Evolutionary conservation across 2,329 filamentous ascomycete species (phyloP).

Genomic region (Apiospora sp.): DNA sequence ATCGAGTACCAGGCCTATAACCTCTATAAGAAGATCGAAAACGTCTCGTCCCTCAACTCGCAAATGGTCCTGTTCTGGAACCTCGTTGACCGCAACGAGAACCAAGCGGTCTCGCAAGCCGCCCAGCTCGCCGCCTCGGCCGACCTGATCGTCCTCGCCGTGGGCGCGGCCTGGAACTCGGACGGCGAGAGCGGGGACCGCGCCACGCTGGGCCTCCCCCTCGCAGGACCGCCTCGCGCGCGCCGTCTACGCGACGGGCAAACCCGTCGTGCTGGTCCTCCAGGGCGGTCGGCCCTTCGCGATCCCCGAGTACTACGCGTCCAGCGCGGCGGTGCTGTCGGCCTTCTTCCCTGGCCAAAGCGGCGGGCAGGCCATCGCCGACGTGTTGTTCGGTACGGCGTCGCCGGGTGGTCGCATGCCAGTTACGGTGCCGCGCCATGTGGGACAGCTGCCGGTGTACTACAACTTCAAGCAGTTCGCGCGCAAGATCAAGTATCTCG

Average conservation of each 20-base stretch:
- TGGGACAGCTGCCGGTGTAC: slow-evolving; percentile 46
- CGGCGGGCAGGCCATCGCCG: slow-evolving; percentile 46
- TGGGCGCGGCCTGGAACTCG: slow-evolving; percentile 54
- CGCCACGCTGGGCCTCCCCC: slow-evolving; percentile 45
- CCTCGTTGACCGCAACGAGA: slow-evolving; percentile 46
- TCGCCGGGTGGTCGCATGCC: slow-evolving; percentile 46
- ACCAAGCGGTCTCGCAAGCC: slow-evolving; percentile 41
- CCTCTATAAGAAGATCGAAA: slow-evolving; percentile 47
- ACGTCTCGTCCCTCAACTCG: slow-evolving; percentile 50
- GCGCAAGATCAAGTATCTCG: slow-evolving; percentile 40
- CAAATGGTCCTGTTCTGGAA: slow-evolving; percentile 55
- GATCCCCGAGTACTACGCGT: slow-evolving; percentile 49
- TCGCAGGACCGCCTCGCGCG: slow-evolving; percentile 48
- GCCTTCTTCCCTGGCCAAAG: slow-evolving; percentile 47
- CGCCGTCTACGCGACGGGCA: slow-evolving; percentile 47
- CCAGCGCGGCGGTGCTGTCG: slow-evolving; percentile 49
- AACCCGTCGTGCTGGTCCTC: slow-evolving; percentile 51
- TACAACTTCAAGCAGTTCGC: slow-evolving; percentile 46
- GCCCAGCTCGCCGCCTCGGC: slow-evolving; percentile 44
- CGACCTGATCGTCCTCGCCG: slow-evolving; percentile 49
- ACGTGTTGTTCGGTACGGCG: slow-evolving; percentile 43
- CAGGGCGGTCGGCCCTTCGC: slow-evolving; percentile 52
- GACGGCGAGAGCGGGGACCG: slow-evolving; percentile 53
- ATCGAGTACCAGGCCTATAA: slow-evolving; percentile 54
- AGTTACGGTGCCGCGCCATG: slow-evolving; percentile 44